Base-by-base conservation (phyloP, 2,329 filamentous ascomycete species). In the Trichoderma lentiforme region DNA sequence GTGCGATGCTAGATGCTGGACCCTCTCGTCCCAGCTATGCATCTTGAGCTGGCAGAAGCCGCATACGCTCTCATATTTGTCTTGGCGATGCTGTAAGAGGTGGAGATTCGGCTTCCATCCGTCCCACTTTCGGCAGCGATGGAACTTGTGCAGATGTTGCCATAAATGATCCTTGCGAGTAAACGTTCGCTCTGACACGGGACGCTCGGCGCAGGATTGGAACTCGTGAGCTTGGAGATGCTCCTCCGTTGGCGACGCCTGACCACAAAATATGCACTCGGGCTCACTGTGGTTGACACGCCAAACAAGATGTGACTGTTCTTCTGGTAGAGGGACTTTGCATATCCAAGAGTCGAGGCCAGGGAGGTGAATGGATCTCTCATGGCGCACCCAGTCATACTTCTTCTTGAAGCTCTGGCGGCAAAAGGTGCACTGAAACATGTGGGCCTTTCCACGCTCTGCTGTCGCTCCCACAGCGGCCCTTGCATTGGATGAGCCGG, bases 341-440 rank as follows among this genome's bases (percentile, higher is more conserved):
- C 88, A 90, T 6, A 89, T 83, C 84, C 84, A 88, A 0, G 78
- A 79, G 47, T 81, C 78, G 6, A 81, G 79, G 0, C 80, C 79
- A 5, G 85, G 79, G 2, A 86, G 76, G 73, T 88, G 85, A 4
- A 87, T 79, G 1, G 85, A 85, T 53, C 86, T 82, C 72, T 87
- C 86, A 73, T 88, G 86, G 1, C 86, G 80, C 14, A 80, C 77
- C 81, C 81, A 83, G 68, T 84, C 83, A 67, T 82, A 82, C 56
- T 80, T 81, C 66, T 82, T 83, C 68, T 79, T 80, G 68, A 84
- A 84, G 53, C 73, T 77, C 30, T 82, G 80, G 6, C 74, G 73
- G 69, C 83, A 84, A 71, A 82, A 81, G 0, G 79, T 82, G 73
- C 83, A 84, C 30, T 79, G 77, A 64, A 82, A 83, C 2, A 75